phyloP scores from a whole-genome alignment of 257 asterid genomes.

The Solanum gandarillasii region DNA sequence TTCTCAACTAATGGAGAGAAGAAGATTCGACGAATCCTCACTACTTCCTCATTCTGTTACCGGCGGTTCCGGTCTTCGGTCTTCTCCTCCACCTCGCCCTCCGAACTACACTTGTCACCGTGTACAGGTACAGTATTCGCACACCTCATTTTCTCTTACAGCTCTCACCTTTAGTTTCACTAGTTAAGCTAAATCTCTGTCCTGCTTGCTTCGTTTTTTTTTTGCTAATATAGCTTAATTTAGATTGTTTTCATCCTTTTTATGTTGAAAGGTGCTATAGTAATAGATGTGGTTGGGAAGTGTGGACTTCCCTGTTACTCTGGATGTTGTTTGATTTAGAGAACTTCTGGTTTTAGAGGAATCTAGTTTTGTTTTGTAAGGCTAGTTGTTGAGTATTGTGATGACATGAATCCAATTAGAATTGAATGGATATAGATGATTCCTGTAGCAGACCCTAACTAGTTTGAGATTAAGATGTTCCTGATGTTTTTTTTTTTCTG shows the following conservation, averaged over 20 bases:
- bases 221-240: neutral
- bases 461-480: neutral
- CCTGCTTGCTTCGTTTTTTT: neutral
- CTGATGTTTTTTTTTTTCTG: neutral
- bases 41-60: constrained; percentile 8
- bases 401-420: neutral
- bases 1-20: constrained; percentile 29
- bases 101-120: constrained; percentile 37
- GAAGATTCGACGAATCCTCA: constrained; percentile 27
- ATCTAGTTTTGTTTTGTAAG: neutral
- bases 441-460: neutral
- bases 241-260: neutral
- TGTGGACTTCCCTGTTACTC: neutral
- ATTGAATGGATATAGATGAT: neutral
- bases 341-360: neutral
- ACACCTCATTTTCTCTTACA: neutral
- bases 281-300: neutral
- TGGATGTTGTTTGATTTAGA: neutral
- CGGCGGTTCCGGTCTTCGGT: constrained; percentile 4
- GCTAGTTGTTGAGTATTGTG: neutral
- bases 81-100: constrained; percentile 13
- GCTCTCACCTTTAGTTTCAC: neutral
- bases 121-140: constrained; percentile 15
- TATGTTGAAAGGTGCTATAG: neutral
- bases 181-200: neutral